Percentiles rank a stretch among this genome's conserved stretches.
Evolutionary conservation across 805 yeast species (phyloP).

Genomic region (Monosporozyma unispora): DNA sequence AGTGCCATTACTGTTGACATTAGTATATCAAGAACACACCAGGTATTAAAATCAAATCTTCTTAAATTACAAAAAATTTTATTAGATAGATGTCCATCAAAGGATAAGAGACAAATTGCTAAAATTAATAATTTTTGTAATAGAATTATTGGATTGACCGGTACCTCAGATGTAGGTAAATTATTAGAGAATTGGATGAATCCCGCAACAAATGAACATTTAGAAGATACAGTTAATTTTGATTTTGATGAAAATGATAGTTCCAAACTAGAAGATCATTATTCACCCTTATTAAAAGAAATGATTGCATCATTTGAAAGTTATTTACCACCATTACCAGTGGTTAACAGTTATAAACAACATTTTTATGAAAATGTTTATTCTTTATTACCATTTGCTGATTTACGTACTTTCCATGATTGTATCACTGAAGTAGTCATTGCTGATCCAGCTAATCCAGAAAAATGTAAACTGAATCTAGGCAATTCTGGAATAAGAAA

Average conservation of each 20-base stretch:
- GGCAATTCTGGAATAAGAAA: slow-evolving; percentile 20
- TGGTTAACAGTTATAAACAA: slow-evolving; percentile 17
- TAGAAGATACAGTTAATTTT: slow-evolving; percentile 19
- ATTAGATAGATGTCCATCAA: slow-evolving; percentile 11
- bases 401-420: slow-evolving; percentile 22
- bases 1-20: slow-evolving; percentile 20
- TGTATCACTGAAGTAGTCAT: slow-evolving; percentile 14
- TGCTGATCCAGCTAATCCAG: slow-evolving; percentile 5
- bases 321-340: slow-evolving; percentile 20
- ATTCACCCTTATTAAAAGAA: slow-evolving; percentile 18
- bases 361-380: slow-evolving; percentile 24
- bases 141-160: slow-evolving; percentile 15
- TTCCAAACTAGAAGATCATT: slow-evolving; percentile 8
- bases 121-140: slow-evolving; percentile 20
- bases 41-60: slow-evolving; percentile 4
- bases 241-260: neutral
- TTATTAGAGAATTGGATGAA: neutral
- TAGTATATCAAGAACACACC: slow-evolving; percentile 5
- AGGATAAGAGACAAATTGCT: slow-evolving; percentile 11
- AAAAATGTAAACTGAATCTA: slow-evolving; percentile 15
- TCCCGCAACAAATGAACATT: slow-evolving; percentile 7
- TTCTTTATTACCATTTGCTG: slow-evolving; percentile 22
- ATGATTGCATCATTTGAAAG: slow-evolving; percentile 16
- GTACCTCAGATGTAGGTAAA: neutral
- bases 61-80: slow-evolving; percentile 16